phyloP scores from a whole-genome alignment of 306 rosid genomes.

The Castanea sativa region DNA sequence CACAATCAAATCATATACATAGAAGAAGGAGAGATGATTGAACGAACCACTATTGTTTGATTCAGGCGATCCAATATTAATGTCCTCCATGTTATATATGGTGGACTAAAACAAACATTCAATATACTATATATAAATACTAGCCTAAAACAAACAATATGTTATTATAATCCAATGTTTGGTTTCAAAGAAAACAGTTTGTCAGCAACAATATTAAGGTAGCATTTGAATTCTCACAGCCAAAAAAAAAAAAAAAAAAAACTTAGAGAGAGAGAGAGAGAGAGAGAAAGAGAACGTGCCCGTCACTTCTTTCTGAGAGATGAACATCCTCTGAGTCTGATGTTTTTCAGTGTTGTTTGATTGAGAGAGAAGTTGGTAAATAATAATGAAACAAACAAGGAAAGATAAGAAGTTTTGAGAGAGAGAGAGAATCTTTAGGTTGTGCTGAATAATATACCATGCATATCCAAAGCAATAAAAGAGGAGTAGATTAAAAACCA shows the following conservation, averaged over 20 bases:
- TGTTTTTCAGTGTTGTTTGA: not conserved
- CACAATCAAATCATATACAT: no score
- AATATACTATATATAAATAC: no score
- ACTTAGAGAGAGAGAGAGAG: not conserved
- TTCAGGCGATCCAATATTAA: no score
- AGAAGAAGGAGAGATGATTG: no score
- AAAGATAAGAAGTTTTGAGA: not conserved
- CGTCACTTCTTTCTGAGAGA: conserved; percentile 5
- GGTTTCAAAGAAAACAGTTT: no score
- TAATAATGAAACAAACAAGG: not conserved
- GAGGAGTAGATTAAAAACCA: no score
- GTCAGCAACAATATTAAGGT: not conserved
- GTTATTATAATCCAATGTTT: no score
- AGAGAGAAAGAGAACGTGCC: conserved; percentile 32
- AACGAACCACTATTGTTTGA: no score
- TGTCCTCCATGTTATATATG: no score
- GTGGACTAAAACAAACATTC: no score
- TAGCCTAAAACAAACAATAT: no score
- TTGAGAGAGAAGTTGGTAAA: not conserved
- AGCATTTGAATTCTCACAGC: not conserved
- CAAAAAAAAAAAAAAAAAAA: not conserved
- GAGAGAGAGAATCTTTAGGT: conserved; percentile 1
- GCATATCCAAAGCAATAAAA: no score
- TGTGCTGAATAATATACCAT: conserved; percentile 19
- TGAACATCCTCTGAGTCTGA: not conserved